Conservation (phyloP, 169 alveolate species). For the Eimeria zaria region DNA sequence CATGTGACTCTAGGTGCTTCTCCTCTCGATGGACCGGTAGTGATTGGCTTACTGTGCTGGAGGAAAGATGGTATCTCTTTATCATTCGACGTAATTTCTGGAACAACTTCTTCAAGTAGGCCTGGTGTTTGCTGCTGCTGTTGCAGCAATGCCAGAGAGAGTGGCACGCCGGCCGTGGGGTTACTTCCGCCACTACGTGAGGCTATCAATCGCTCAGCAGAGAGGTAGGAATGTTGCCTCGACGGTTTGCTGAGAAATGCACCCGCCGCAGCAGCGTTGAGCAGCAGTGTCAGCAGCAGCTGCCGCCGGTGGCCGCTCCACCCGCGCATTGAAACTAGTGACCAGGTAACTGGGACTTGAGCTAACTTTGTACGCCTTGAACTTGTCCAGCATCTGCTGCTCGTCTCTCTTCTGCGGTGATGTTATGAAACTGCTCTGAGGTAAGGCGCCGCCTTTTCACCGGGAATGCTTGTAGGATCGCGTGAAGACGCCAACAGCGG, state of each 20-base stretch:
- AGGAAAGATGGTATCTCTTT: neutral
- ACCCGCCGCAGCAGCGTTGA: neutral
- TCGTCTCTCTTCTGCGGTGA: no score
- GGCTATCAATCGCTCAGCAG: neutral
- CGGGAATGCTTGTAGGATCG: no score
- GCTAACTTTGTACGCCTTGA: no score
- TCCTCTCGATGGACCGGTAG: neutral
- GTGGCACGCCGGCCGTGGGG: neutral
- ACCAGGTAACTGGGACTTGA: neutral
- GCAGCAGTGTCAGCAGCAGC: constrained; percentile 2
- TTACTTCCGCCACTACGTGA: neutral
- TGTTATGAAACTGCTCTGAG: no score
- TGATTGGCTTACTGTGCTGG: neutral
- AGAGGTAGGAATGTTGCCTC: neutral
- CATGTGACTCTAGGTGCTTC: neutral
- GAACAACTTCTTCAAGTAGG: neutral
- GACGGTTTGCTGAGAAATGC: constrained; percentile 8
- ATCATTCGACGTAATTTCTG: neutral
- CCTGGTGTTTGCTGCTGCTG: neutral
- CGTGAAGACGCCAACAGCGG: no score
- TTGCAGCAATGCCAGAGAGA: neutral
- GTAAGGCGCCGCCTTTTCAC: no score
- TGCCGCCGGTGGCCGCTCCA: neutral
- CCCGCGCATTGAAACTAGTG: neutral
- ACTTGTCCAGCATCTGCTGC: no score